Evolutionary conservation across 2,329 filamentous ascomycete species (phyloP).

Genomic region (Nigrograna mackinnonii): DNA sequence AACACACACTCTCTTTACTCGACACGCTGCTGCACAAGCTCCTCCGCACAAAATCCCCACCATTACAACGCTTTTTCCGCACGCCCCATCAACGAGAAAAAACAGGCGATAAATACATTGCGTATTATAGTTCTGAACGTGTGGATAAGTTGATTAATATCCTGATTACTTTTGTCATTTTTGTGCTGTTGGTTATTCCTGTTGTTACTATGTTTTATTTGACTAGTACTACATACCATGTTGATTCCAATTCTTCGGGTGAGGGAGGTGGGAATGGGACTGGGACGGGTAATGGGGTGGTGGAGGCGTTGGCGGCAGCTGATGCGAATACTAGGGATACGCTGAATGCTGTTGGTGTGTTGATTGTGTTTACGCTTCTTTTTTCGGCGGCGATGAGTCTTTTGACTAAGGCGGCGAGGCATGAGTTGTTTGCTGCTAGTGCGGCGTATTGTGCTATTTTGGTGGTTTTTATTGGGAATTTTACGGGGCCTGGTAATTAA

Average conservation of each 20-base stretch:
- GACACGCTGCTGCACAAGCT: conserved; percentile 25
- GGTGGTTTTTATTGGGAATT: conserved; percentile 45
- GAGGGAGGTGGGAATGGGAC: neutral
- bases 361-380: conserved; percentile 46
- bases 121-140: conserved; percentile 40
- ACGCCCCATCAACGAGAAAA: conserved; percentile 44
- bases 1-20: conserved; percentile 31
- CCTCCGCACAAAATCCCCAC: conserved; percentile 21
- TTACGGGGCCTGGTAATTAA: conserved; percentile 37
- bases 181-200: conserved; percentile 45
- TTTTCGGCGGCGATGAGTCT: conserved; percentile 42
- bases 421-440: conserved; percentile 43
- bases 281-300: neutral
- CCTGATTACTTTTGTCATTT: conserved; percentile 48
- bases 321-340: conserved; percentile 28
- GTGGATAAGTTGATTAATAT: conserved; percentile 46
- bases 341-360: conserved; percentile 44
- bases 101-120: conserved; percentile 35
- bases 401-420: conserved; percentile 38
- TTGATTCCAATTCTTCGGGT: neutral
- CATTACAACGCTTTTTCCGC: conserved; percentile 38
- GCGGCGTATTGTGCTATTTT: conserved; percentile 45
- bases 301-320: conserved; percentile 1
- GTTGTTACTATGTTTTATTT: conserved; percentile 46
- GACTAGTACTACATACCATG: conserved; percentile 23